These are phyloP conservation scores for Cryptococcus sp. DNA, from an alignment of 1,284 basidiomycete genomes.

Conservation along the genomic window DNA sequence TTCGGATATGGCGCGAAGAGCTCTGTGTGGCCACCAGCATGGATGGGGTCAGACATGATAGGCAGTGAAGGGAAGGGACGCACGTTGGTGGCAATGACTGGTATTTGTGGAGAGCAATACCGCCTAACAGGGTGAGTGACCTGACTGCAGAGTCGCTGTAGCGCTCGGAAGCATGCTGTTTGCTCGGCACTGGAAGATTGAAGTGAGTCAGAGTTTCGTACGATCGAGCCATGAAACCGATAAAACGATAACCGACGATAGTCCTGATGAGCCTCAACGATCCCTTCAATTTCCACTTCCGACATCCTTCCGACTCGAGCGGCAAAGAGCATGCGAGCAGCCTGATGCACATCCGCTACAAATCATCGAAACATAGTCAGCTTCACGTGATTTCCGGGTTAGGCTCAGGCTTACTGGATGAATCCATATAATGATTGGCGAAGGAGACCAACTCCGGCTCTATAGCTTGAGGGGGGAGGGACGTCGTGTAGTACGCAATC, in stretches of 20 bases:
- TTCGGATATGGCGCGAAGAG: conserved; percentile 77
- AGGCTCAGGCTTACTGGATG: conserved; percentile 60
- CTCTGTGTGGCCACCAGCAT: conserved; percentile 55
- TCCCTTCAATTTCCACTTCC: conserved; percentile 64
- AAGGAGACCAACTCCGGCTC: conserved; percentile 71
- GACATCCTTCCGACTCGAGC: conserved; percentile 66
- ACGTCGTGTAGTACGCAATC: conserved; percentile 73
- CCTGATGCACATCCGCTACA: conserved; percentile 69
- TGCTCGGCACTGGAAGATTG: conserved; percentile 64
- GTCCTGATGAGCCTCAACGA: conserved; percentile 55
- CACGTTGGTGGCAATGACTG: conserved; percentile 72
- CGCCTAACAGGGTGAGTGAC: conserved; percentile 77
- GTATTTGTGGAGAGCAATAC: conserved; percentile 79
- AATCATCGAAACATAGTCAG: not conserved
- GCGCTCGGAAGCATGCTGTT: conserved; percentile 61
- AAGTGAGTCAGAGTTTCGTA: not conserved
- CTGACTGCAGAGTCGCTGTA: conserved; percentile 63
- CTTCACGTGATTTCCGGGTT: conserved; percentile 1
- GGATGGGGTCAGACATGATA: no score
- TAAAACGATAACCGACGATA: conserved; percentile 25
- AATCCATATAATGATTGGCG: conserved; percentile 72
- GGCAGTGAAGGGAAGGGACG: conserved; percentile 14
- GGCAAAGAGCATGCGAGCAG: conserved; percentile 73
- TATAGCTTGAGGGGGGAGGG: conserved; percentile 63
- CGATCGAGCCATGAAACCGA: not conserved